Evolutionary conservation across 176 grass and related monocot genomes (phyloP), one percentile per base, ranked within the genome.

Genomic region (Oryza coarctata): DNA sequence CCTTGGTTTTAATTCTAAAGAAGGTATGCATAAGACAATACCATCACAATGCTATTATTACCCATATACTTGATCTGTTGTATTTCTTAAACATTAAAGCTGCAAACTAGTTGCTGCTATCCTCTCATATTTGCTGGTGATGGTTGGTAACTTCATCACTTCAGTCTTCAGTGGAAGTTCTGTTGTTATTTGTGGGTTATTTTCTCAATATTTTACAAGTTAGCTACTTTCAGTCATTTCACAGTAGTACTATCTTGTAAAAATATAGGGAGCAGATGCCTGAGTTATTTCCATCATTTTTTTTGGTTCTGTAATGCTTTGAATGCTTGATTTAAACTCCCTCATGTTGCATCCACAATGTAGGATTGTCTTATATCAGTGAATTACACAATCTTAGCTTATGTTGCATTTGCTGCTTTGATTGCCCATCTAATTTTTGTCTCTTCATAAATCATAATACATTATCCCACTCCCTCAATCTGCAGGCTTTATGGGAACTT

Each of bases 401-500:
- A 39, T 62, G 74, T 39, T 76, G 33, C 12, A 62, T 76, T 76
- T 76, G 22, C 22, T 61, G 74, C 25, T 35, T 76, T 38, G 22
- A 62, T 76, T 36, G 30, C 30, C 49, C 31, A 57, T 65, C 65
- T 65, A 29, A 44, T 14, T 65, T 33, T 18, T 49, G 14, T 3
- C 30, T 58, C 33, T 75, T 27, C 32, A 38, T 40, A 22, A 44
- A 75, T 25, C 31, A 36, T 39, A 20, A 20, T 64, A 67, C 57
- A 50, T 5, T 74, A 28, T n/a, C 3, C 49, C 11, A 36, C 23
- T 11, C 80, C 1, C 73, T 84, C 6, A 82, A 83, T 85, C 22
- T 76, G 71, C 79, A 99, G 96, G 93, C 96, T 36, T 85, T 99
- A 74, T 99, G 96, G 96, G 91, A 99, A 86, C 96, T 99, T 79